A percentile compares a stretch with the other conserved stretches of the same genome.
These are phyloP conservation scores for Beauveria sp. DNA, from an alignment of 2,329 filamentous ascomycete genomes.

Conservation along the genomic window DNA sequence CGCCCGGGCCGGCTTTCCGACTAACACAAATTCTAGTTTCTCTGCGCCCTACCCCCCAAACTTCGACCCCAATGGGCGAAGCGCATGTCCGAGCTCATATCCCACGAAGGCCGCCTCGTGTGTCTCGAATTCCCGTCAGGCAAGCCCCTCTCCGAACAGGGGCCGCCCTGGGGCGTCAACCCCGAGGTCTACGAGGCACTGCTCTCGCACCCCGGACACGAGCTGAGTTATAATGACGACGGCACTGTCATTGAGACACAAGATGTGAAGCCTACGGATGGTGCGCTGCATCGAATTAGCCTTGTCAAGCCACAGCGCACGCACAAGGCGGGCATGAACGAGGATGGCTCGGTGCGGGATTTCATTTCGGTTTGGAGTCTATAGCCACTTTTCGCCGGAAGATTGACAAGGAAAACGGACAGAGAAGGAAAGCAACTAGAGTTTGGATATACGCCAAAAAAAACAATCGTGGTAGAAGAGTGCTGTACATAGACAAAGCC, in stretches of 20 bases:
- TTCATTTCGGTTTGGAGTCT: conserved; percentile 47
- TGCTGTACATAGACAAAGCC: too few relatives aligned
- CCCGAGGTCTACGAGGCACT: conserved; percentile 65
- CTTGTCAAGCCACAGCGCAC: conserved; percentile 45
- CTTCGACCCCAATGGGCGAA: conserved; percentile 46
- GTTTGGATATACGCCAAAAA: too few relatives aligned
- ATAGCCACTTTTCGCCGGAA: conserved; percentile 10
- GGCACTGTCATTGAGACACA: conserved; percentile 34
- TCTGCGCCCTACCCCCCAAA: conserved; percentile 51
- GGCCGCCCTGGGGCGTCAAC: conserved; percentile 66
- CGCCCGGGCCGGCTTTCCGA: not conserved
- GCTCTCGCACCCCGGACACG: conserved; percentile 60
- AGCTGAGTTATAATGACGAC: conserved; percentile 49
- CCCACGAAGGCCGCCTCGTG: conserved; percentile 42
- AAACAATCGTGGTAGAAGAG: too few relatives aligned
- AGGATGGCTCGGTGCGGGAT: conserved; percentile 40
- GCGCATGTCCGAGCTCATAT: conserved; percentile 43
- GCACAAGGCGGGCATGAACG: conserved; percentile 37
- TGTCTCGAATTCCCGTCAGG: conserved; percentile 73
- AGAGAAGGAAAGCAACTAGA: too few relatives aligned
- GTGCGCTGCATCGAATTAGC: conserved; percentile 36
- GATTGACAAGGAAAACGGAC: too few relatives aligned
- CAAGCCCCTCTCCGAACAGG: conserved; percentile 56
- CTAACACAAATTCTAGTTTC: conserved; percentile 39
- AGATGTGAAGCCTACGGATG: conserved; percentile 30